Evolutionary conservation across 148 eudicot species (phyloP).

Genomic region (Arctostaphylos glauca): DNA sequence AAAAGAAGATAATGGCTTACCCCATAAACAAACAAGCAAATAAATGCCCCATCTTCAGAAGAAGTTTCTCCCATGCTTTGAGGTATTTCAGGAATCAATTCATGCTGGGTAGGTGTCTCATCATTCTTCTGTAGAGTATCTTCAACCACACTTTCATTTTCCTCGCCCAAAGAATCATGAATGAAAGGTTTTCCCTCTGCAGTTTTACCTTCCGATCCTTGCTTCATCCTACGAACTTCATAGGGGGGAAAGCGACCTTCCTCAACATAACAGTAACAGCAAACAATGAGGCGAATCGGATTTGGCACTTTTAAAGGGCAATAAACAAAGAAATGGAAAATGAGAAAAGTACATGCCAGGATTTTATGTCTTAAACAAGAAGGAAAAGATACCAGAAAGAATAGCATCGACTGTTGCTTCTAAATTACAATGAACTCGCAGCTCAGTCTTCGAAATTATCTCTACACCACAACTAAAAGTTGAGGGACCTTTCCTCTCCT

Average conservation of each 20-base stretch:
- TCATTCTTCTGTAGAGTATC: conserved; percentile 23
- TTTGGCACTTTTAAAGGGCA: neutral
- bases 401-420: conserved; percentile 84
- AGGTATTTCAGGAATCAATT: conserved; percentile 23
- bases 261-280: conserved; percentile 24
- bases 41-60: conserved; percentile 36
- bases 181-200: conserved; percentile 25
- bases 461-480: conserved; percentile 85
- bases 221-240: conserved; percentile 65
- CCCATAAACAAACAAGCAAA: conserved; percentile 74
- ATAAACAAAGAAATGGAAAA: neutral
- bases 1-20: conserved; percentile 39
- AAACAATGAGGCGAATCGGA: conserved; percentile 12
- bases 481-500: conserved; percentile 92
- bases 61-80: conserved; percentile 25
- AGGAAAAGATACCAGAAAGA: conserved; percentile 55
- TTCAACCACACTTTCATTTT: conserved; percentile 34
- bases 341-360: neutral
- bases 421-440: conserved; percentile 71
- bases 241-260: conserved; percentile 76
- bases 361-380: conserved; percentile 6
- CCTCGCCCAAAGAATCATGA: conserved; percentile 27
- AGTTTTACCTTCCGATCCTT: conserved; percentile 31
- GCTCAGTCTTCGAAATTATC: conserved; percentile 71
- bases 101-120: conserved; percentile 31